Evolutionary conservation across 1,284 basidiomycete genomes (phyloP).

Genomic region (Papiliotrema terrestris): DNA sequence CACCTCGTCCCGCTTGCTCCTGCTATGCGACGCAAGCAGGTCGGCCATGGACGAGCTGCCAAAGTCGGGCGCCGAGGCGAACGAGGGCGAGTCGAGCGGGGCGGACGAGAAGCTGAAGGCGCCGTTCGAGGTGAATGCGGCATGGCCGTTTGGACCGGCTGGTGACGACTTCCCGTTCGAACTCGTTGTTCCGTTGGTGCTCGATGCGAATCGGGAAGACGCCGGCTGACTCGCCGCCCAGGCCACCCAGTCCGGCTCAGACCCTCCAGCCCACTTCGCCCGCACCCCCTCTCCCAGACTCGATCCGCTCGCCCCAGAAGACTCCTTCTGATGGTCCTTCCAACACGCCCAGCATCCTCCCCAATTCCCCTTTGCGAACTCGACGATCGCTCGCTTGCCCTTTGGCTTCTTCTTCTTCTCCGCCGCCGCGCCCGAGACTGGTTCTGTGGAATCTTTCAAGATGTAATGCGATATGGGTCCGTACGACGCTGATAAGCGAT

Average conservation of each 20-base stretch:
- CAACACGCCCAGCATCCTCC: slow-evolving; percentile 48
- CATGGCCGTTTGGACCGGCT: too few relatives aligned
- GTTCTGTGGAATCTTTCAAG: slow-evolving; percentile 22
- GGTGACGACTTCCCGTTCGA: not conserved
- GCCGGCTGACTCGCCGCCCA: slow-evolving; percentile 53
- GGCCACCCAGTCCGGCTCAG: slow-evolving; percentile 67
- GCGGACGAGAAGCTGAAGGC: not conserved
- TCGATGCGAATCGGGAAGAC: not conserved
- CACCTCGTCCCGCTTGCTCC: slow-evolving; percentile 16
- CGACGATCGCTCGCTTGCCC: slow-evolving; percentile 50
- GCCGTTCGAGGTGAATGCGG: not conserved
- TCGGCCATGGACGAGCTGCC: slow-evolving; percentile 24
- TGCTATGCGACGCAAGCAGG: slow-evolving; percentile 16
- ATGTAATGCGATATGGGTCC: slow-evolving; percentile 40
- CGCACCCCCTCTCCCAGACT: slow-evolving; percentile 59
- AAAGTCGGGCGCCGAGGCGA: slow-evolving; percentile 22
- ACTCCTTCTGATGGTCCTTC: slow-evolving; percentile 32
- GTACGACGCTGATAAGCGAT: slow-evolving; percentile 23
- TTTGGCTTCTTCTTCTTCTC: slow-evolving; percentile 45
- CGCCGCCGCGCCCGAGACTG: slow-evolving; percentile 2
- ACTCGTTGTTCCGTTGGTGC: not conserved
- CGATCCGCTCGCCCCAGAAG: slow-evolving; percentile 54
- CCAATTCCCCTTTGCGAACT: slow-evolving; percentile 50
- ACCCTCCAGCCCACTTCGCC: slow-evolving; percentile 62
- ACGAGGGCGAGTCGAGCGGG: not conserved